Base-by-base conservation (phyloP, 352 stramenopile species). In the Phytophthora capsici region DNA sequence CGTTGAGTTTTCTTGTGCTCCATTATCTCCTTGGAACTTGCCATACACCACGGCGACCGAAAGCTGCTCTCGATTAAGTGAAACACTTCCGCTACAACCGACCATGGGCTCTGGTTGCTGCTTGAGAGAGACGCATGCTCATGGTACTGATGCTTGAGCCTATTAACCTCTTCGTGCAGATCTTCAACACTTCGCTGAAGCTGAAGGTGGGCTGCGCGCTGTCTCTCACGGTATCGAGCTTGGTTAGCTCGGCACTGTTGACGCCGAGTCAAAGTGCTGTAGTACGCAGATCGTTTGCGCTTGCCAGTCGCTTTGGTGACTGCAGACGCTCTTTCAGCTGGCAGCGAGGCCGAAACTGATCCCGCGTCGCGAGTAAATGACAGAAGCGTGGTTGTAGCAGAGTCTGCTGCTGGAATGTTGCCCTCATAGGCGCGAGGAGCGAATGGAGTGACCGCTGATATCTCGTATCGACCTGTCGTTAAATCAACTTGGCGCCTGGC, bases 171-270 rank as follows among this genome's bases (percentile, higher is more conserved):
- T 16, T 51, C 3, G 19, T 56, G 43, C 6, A 63, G 30, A 12
- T 20, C 36, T 10, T 55, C n/a, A 4, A 63, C 56, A 4, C 10
- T 54, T 10, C 30, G 16, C 14, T 71, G 49, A 2, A 71, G 37
- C 6, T 58, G 41, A 13, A 50, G 9, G 19, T 62, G 41, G 4
- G 20, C 22, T 7, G 25, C 44, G 13, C 56, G 56, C 57, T 67
- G 63, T 46, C 65, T 71, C 16, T 67, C 34, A 13, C 63, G 57
- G n/a, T 67, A 71, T 12, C 63, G 48, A 32, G 63, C 63, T 37
- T 71, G 63, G 37, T 71, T 71, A 44, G 36, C 37, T n/a, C 57
- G 41, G 28, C 50, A 71, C 25, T 67, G 56, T 3, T 67, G 41
- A 2, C 49, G 49, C 43, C 59, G 59, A 26, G 22, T 28, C 30